Evolutionary conservation across 176 grass and related monocot species (phyloP).

Genomic region (Bromus sterilis): DNA sequence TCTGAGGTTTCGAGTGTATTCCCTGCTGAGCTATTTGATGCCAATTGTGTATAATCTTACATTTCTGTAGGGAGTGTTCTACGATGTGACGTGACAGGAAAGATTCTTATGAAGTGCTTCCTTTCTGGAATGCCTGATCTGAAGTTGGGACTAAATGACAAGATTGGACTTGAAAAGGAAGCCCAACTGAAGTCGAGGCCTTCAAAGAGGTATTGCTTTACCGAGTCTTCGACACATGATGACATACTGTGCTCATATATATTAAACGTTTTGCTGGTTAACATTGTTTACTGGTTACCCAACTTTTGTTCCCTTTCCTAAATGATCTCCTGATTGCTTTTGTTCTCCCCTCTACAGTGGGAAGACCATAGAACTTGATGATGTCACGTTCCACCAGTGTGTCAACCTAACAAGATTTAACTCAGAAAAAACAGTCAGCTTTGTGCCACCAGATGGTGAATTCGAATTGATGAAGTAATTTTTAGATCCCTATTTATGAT

Average conservation of each 20-base stretch:
- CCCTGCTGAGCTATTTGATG: conserved; percentile 9
- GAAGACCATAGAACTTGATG: conserved; percentile 98
- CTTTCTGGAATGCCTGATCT: conserved; percentile 99
- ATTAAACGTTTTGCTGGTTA: conserved; percentile 19
- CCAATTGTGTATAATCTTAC: neutral
- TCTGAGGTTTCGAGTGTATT: neutral
- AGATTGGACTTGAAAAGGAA: conserved; percentile 98
- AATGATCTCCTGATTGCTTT: neutral
- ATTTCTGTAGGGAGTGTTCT: conserved; percentile 81
- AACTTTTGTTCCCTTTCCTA: neutral
- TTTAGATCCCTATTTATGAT: conserved; percentile 20
- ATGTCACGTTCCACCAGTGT: conserved; percentile 99
- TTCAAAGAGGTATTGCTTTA: conserved; percentile 58
- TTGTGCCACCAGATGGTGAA: conserved; percentile 98
- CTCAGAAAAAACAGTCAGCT: conserved; percentile 99
- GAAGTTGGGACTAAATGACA: conserved; percentile 96
- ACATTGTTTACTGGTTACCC: neutral
- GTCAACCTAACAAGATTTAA: conserved; percentile 99
- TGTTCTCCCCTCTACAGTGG: conserved; percentile 50
- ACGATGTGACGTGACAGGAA: conserved; percentile 95
- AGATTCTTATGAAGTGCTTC: conserved; percentile 99
- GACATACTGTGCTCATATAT: neutral
- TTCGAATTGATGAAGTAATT: conserved; percentile 99
- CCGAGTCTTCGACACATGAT: conserved; percentile 8
- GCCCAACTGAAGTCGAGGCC: conserved; percentile 94